Evolutionary conservation across 768 basidiomycete species (phyloP), one percentile per base, ranked within the genome.

Genomic region (Agaricus subrufescens): DNA sequence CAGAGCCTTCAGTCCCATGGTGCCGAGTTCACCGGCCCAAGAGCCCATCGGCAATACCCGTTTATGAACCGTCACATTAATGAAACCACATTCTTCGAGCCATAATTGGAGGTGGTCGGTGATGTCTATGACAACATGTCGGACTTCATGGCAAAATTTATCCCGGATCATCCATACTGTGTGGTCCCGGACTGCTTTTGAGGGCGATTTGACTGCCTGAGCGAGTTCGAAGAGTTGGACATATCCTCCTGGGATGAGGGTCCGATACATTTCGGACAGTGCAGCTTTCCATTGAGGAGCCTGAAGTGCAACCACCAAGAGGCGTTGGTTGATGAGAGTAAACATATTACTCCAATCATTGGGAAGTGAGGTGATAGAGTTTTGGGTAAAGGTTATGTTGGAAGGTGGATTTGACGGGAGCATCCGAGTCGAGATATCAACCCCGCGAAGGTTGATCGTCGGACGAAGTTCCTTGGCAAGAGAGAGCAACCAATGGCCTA

Each of bases 281-380:
- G 58, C 58, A 8, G 54, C 27, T 37, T 49, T 46, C 58, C 58
- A 59, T 37, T 59, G 54, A 12, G 30, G 31, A 10, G 29, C 23
- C 26, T 45, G 49, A 19, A 59, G 39, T 19, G 54, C 54, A 6
- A 40, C 38, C 11, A 56, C 23, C 31, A 59, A 54, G 37, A 59
- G 55, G 4, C 58, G 54, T 52, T 59, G 58, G 29, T 59, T 50
- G 31, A 52, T 46, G 31, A 59, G 46, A 8, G 50, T 23, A 45
- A 59, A 40, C 19, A 46, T 51, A n/a, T 37, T 37, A 15, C 37
- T 40, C 58, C 58, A 59, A 34, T 50, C 39, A 19, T 25, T 39
- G 5, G 58, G 58, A 14, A 59, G 54, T 3, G 49, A 45, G 14
- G 54, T 59, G 45, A 56, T 43, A 14, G 54, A 45, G 15, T 19